Base-by-base conservation (phyloP, 2,329 filamentous ascomycete genomes). In the Sarocladiaceae sp. region DNA sequence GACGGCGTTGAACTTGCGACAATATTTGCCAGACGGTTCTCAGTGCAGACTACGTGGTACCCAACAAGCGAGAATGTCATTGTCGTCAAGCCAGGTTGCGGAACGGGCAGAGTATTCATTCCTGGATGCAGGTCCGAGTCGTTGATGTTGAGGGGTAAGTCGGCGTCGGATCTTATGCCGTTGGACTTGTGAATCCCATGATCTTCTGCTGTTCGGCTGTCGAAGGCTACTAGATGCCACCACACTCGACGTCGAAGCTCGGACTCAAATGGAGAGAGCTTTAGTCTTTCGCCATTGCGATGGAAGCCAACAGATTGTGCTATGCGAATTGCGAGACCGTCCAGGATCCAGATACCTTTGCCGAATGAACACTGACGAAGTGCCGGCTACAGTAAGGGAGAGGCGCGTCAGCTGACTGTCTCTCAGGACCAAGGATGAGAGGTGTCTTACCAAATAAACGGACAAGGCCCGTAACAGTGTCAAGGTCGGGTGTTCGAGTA, bases 71-170 rank as follows among this genome's bases (percentile, higher is more conserved):
- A 36, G 33, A 36, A 36, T 17, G 33, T 36, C 33, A 36, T 36
- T 5, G 33, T 17, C 6, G 33, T 36, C 33, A 36, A n/a, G 15
- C 33, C 33, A 36, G 33, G 33, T 17, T n/a, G 6, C 15, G 33
- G 33, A 8, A 5, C 12, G 18, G 33, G 33, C 15, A 36, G 18
- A 12, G 6, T 8, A 5, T 36, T 17, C 72, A 78, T 79, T 5
- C 69, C 67, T 0, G 78, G 77, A n/a, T 69, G 63, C 2, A 84
- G 62, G 35, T 81, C 77, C 4, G 60, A 60, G 55, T 84, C 81
- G 50, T 83, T 77, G 48, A 83, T 64, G 52, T 84, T 84, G 2
- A 79, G 64, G 1, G 80, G 79, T 58, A 78, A n/a, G 33, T n/a
- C 15, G 5, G 33, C 33, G 33, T 36, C 69, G 25, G 57, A 11